Evolutionary conservation across 2,329 filamentous ascomycete species (phyloP).

Genomic region (Fusarium tanahbumbuense): DNA sequence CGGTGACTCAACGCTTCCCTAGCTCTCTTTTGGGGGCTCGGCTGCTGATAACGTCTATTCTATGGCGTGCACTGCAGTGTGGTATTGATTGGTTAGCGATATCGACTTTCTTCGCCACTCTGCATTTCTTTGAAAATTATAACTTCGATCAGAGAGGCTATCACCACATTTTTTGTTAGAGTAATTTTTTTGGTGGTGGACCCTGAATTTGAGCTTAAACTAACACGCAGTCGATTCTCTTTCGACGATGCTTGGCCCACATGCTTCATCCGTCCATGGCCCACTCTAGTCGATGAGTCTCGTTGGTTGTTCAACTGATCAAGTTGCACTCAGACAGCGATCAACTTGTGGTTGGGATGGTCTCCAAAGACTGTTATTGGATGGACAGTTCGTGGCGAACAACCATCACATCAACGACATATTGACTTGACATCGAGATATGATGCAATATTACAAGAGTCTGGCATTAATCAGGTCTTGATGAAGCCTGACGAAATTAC

Average conservation of each 20-base stretch:
- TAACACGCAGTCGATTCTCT: slow-evolving; percentile 9
- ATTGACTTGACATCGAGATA: not conserved
- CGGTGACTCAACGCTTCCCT: slow-evolving; percentile 9
- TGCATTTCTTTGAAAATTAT: not conserved
- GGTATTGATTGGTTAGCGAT: slow-evolving; percentile 19
- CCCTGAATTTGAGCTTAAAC: slow-evolving; percentile 23
- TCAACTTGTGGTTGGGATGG: not conserved
- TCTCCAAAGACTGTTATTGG: slow-evolving; percentile 1
- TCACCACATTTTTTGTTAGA: slow-evolving; percentile 18
- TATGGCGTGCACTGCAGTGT: slow-evolving; percentile 2
- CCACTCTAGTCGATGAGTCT: slow-evolving; percentile 25
- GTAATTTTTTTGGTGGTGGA: slow-evolving; percentile 18
- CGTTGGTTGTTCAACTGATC: slow-evolving; percentile 1
- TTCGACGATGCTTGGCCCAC: slow-evolving; percentile 19
- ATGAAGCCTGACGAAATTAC: not conserved
- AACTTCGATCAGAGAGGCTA: slow-evolving; percentile 7
- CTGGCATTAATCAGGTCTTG: not conserved
- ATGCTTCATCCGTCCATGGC: slow-evolving; percentile 29
- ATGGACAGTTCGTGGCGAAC: slow-evolving; percentile 9
- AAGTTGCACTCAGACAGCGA: not conserved
- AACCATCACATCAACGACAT: slow-evolving; percentile 4
- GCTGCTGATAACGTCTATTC: slow-evolving; percentile 11
- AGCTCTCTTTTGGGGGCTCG: not conserved
- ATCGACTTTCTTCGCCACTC: slow-evolving; percentile 14
- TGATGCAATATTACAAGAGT: slow-evolving; percentile 4